These are phyloP conservation scores for Trichosanthes cucumerina DNA, from an alignment of 306 rosid genomes.

Conservation along the genomic window DNA sequence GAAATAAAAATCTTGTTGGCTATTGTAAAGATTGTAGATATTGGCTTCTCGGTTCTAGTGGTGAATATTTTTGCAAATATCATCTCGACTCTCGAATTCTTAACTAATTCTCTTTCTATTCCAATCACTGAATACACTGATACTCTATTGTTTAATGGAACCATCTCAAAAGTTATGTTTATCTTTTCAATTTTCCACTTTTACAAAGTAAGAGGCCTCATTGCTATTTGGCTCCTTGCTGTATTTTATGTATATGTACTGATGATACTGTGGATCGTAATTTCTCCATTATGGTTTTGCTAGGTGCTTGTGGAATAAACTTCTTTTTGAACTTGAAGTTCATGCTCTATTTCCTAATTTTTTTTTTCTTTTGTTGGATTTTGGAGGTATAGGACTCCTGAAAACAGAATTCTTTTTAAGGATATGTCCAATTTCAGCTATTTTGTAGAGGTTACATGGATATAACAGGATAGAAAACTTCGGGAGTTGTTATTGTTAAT, in stretches of 20 bases:
- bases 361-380: neutral
- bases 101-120: neutral
- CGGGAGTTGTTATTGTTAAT: neutral
- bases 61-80: neutral
- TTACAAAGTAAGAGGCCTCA: neutral
- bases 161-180: neutral
- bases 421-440: neutral
- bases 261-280: neutral
- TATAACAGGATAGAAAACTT: neutral
- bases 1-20: neutral
- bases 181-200: neutral
- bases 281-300: neutral
- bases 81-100: neutral
- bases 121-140: neutral
- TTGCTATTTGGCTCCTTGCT: neutral
- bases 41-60: neutral
- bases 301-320: neutral
- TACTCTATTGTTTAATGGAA: neutral
- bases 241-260: neutral
- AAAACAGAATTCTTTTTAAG: neutral
- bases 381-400: slow-evolving; percentile 1
- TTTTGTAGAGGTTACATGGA: neutral
- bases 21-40: neutral
- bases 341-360: neutral
- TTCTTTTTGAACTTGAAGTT: neutral